Base-by-base conservation (phyloP, 2,329 filamentous ascomycete genomes). In the Rasamsonia emersonii region DNA sequence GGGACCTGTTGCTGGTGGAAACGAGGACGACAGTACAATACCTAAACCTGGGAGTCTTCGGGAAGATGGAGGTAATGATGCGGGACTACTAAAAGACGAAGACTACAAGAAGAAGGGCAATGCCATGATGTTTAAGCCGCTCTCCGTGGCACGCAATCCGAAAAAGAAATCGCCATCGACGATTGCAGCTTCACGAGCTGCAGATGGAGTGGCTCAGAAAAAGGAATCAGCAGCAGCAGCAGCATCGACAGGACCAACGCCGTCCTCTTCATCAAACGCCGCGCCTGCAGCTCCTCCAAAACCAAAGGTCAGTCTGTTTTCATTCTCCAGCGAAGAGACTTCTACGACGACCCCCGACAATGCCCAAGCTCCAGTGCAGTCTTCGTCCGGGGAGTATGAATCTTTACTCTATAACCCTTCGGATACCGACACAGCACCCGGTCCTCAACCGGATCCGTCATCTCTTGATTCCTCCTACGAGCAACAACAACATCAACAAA, bases 51-150 rank as follows among this genome's bases (percentile, higher is more conserved):
- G 47, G 18, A 49, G 49, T 30, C 35, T 44, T 14, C 43, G 35
- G 21, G 28, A 40, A 13, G 18, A 38, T 35, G 13, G 35, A 31
- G 21, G 20, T 13, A 33, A 17, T 11, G 36, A 41, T 13, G 27
- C 26, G 10, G 28, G 30, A 15, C 25, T 40, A 29, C 36, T 30
- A 18, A 42, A 39, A 24, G 30, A 49, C 4, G 53, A 53, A n/a
- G 50, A 58, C 21, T 44, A 53, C 14, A 70, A 71, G 24, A 68
- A 75, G 47, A 75, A 76, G 47, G 83, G 82, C 13, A 91, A 88
- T 46, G 76, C 86, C 9, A 75, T 88, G 57, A 83, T 86, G 75
- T 95, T 96, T 58, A 82, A 79, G 52, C 89, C 89, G 3, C 65
- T 95, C 21, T 94, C 88, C 1, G 86, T 95, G 9, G 75, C 79